Conservation (phyloP, 345 rosid species). For the Eucalyptus cladocalyx region DNA sequence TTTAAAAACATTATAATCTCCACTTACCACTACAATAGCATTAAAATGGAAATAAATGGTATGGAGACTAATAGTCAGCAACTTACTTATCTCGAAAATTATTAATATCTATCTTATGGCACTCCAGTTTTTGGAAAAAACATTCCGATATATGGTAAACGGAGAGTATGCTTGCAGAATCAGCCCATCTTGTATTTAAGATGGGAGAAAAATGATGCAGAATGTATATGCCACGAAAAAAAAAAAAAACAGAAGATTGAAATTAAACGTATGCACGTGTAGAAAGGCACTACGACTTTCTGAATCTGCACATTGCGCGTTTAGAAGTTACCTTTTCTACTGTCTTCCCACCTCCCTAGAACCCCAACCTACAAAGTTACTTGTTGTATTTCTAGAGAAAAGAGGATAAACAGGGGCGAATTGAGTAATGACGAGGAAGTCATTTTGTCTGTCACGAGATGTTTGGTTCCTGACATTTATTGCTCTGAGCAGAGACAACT, state of each 20-base stretch:
- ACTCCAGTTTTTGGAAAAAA: neutral
- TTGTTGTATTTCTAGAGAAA: neutral
- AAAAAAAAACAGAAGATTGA: neutral
- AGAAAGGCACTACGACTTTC: neutral
- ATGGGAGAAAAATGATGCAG: neutral
- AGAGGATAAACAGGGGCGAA: neutral
- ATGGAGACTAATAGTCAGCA: neutral
- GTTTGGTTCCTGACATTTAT: neutral
- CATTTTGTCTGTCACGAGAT: neutral
- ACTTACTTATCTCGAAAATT: neutral
- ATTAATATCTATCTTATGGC: neutral
- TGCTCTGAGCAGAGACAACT: neutral
- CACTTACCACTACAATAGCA: neutral
- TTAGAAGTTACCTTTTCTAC: neutral
- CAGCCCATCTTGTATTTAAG: neutral
- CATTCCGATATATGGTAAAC: neutral
- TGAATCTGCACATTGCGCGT: neutral
- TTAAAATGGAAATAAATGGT: neutral
- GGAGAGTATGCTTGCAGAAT: neutral
- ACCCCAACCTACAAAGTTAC: neutral
- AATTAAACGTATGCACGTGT: neutral
- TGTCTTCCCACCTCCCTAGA: neutral
- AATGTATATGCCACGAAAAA: neutral
- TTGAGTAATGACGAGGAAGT: neutral
- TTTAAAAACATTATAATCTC: neutral